These are phyloP conservation scores for Potentilla sterilis DNA, from an alignment of 306 rosid species.

Conservation along the genomic window DNA sequence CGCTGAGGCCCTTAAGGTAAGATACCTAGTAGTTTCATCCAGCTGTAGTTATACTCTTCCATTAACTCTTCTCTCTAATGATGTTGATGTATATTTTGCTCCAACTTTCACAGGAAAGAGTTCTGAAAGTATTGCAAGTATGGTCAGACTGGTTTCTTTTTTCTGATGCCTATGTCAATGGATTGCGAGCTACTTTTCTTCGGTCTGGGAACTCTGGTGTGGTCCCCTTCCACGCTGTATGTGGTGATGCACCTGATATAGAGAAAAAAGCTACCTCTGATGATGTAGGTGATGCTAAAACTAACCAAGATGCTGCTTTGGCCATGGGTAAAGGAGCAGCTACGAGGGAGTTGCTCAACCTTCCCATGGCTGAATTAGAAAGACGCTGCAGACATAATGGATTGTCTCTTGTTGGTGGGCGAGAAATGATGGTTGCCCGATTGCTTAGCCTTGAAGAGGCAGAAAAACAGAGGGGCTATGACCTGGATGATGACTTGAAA, in stretches of 20 bases:
- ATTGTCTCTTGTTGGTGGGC: conserved; percentile 93
- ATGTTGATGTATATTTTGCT: conserved; percentile 16
- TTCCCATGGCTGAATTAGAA: conserved; percentile 89
- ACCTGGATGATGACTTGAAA: conserved; percentile 83
- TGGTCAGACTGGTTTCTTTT: conserved; percentile 99
- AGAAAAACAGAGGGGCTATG: conserved; percentile 84
- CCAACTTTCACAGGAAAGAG: conserved; percentile 75
- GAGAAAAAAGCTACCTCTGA: conserved; percentile 66
- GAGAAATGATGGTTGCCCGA: conserved; percentile 95
- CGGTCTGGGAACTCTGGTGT: conserved; percentile 93
- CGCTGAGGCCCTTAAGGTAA: conserved; percentile 97
- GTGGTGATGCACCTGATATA: conserved; percentile 85
- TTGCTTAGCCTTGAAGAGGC: conserved; percentile 96
- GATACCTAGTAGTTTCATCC: conserved; percentile 2
- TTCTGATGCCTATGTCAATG: conserved; percentile 95
- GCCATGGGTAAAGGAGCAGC: conserved; percentile 99
- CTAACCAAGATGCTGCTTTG: conserved; percentile 86
- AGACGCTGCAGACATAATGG: conserved; percentile 99
- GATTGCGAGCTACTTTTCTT: conserved; percentile 89
- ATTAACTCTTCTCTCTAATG: conserved; percentile 1
- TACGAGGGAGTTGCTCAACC: conserved; percentile 75
- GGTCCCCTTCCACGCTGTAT: conserved; percentile 74
- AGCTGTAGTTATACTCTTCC: not conserved
- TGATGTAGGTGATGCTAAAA: conserved; percentile 58
- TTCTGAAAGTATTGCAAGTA: conserved; percentile 90